phyloP scores from a whole-genome alignment of 495 filamentous ascomycete genomes.

The Symbiotaphrina buchneri region DNA sequence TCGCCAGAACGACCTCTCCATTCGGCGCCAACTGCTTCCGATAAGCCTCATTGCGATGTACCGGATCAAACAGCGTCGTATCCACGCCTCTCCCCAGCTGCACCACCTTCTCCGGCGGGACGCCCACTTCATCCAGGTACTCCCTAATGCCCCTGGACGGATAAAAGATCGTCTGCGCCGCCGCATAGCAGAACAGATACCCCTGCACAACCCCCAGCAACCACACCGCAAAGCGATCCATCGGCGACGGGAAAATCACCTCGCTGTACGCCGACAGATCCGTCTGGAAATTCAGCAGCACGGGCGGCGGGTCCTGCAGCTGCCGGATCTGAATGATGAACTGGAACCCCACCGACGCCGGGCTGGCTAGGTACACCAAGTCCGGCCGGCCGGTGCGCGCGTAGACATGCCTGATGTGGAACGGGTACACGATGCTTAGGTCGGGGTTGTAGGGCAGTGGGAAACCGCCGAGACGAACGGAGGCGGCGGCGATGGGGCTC shows the following conservation, averaged over 20 bases:
- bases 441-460: slow-evolving; percentile 43
- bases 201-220: slow-evolving; percentile 30
- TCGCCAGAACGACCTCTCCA: too few relatives aligned
- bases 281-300: slow-evolving; percentile 41
- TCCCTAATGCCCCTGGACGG: too few relatives aligned
- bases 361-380: slow-evolving; percentile 39
- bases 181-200: slow-evolving; percentile 30
- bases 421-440: slow-evolving; percentile 36
- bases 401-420: slow-evolving; percentile 29
- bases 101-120: too few relatives aligned
- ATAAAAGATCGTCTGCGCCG: too few relatives aligned
- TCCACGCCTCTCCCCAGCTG: too few relatives aligned
- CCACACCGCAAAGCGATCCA: slow-evolving; percentile 28
- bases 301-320: slow-evolving; percentile 23
- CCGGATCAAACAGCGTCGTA: too few relatives aligned
- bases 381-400: slow-evolving; percentile 27
- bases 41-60: too few relatives aligned
- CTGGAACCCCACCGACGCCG: slow-evolving; percentile 40
- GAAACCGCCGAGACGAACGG: slow-evolving; percentile 28
- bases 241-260: slow-evolving; percentile 32
- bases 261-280: slow-evolving; percentile 38
- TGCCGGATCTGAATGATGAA: slow-evolving; percentile 34
- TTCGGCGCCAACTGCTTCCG: too few relatives aligned
- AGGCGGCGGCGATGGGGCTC: slow-evolving; percentile 5
- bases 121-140: too few relatives aligned